Evolutionary conservation across 768 basidiomycete species (phyloP).

Genomic region (Podaxis sp.): DNA sequence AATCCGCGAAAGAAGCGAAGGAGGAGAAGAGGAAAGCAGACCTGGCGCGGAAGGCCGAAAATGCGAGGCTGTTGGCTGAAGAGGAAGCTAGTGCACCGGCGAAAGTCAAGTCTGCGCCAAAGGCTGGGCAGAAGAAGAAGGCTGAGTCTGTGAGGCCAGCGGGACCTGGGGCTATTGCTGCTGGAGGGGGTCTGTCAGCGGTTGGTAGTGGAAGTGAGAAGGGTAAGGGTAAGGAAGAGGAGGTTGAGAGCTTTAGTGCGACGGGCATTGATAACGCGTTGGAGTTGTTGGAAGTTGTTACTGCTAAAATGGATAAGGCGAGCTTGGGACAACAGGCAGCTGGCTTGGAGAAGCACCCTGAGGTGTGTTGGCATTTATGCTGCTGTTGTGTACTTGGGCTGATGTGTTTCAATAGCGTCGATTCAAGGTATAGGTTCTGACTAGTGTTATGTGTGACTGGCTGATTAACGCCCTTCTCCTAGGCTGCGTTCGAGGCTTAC

Average conservation of each 20-base stretch:
- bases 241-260: conserved; percentile 72
- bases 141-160: conserved; percentile 54
- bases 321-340: conserved; percentile 87
- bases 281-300: conserved; percentile 86
- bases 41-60: conserved; percentile 84
- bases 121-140: conserved; percentile 62
- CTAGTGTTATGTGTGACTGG: not conserved
- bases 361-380: conserved; percentile 50
- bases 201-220: conserved; percentile 24
- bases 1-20: conserved; percentile 64
- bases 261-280: conserved; percentile 91
- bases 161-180: conserved; percentile 83
- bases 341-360: conserved; percentile 86
- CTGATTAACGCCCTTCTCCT: conserved; percentile 18
- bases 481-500: conserved; percentile 91
- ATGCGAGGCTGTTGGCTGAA: conserved; percentile 80
- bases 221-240: conserved; percentile 32
- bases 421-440: conserved; percentile 62
- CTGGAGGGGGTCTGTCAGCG: conserved; percentile 52
- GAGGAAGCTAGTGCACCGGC: conserved; percentile 68
- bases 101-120: conserved; percentile 64
- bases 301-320: conserved; percentile 91
- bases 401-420: conserved; percentile 56
- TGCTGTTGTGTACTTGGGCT: conserved; percentile 5
- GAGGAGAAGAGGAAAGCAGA: conserved; percentile 83